Base-by-base conservation (phyloP, 257 asterid genomes). In the Linaria vulgaris region DNA sequence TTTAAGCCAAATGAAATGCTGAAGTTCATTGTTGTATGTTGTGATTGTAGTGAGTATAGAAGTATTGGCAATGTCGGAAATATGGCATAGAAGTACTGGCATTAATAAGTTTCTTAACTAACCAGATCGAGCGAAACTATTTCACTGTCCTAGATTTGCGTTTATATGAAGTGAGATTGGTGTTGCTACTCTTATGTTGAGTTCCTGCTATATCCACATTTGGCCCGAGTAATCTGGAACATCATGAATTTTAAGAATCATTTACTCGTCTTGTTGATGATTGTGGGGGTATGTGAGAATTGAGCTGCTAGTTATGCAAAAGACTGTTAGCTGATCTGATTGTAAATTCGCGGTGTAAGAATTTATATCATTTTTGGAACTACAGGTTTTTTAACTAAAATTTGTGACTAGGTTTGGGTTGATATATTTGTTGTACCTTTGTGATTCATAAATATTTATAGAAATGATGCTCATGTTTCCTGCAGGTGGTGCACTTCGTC, bases 401-500 rank as follows among this genome's bases (percentile, higher is more conserved):
- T 6, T 27, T 27, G 34, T 6, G 3, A 27, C 3, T 6, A 6
- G 34, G 34, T 3, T 27, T 27, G 3, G 6, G 6, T 27, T 27
- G 4, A 2, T 27, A 27, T 6, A 27, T 27, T 13, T 25, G 20
- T 25, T 3, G 3, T 2, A 30, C 37, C 6, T 31, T 59, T 12
- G 30, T 47, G 34, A 61, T 31, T 20, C 45, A 56, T 45, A 30
- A 48, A 24, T 62, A 22, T 50, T 57, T 22, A 59, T 72, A 56
- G 47, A 21, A 71, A 50, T 61, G 12, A 41, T 67, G 49, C 51
- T 60, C 61, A 10, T 53, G 69, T 21, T 68, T 56, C 59, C 59
- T 77, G 85, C 95, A 94, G 99, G 90, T 64, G 59, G 88, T 88
- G 72, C 97, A 94, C 74, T 85, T 94, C 56, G 57, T 87, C 57